Base-by-base conservation (phyloP, 345 rosid species). In the Lenwebbia sp. region DNA sequence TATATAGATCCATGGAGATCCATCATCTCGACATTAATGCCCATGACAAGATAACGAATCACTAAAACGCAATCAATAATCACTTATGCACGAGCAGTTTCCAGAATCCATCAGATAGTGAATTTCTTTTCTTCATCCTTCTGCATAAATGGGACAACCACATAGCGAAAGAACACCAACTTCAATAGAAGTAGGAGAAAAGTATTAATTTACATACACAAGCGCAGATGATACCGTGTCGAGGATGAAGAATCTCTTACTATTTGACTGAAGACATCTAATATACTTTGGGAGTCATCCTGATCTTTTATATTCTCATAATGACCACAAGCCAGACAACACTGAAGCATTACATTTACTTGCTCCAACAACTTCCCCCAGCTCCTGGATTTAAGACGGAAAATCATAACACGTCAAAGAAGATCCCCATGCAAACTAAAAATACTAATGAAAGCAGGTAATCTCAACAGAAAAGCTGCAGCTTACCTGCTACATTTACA, bases 221-320 rank as follows among this genome's bases (percentile, higher is more conserved):
- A 1, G 33, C 33, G 0, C 1, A 58, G 4, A 58, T 13, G 33
- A 58, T 0, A 58, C 1, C 1, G 13, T 3, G 2, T 58, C 4
- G 9, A 13, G 19, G n/a, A 26, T 13, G 70, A 58, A 58, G 70
- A 58, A 58, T n/a, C 33, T 58, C 2, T 0, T 58, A 13, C 70
- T 13, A 58, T 58, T 58, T 26, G 37, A 60, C 37, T n/a, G 10
- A 60, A 60, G 37, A n/a, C 37, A 13, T n/a, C 19, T 12, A 13
- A 60, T 13, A 60, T n/a, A 14, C 19, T 13, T 58, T 60, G n/a
- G 37, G 19, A 60, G 37, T 33, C 37, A 60, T 13, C 28, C 2
- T n/a, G 7, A 52, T 52, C 54, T 6, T 15, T 14, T 52, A 6
- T 26, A 6, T 60, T 60, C 54, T 1, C 19, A 52, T 14, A 2